Conservation (phyloP, 192 early-diverging fungal species). For the Paraglomus occultum region DNA sequence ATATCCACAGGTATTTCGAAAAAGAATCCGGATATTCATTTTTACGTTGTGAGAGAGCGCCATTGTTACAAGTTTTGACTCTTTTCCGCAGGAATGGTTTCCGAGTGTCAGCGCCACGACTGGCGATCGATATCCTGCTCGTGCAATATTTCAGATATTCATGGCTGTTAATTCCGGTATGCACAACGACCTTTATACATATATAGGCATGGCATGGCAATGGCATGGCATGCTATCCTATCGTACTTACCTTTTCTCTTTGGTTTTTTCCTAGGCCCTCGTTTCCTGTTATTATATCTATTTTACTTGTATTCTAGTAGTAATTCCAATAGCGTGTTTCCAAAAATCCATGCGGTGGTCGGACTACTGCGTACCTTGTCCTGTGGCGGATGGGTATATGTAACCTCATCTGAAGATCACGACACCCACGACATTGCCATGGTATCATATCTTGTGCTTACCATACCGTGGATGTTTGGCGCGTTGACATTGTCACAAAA, state of each 20-base stretch:
- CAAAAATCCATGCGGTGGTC: constrained; percentile 41
- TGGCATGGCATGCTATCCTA: too few species aligned
- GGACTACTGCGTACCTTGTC: constrained; percentile 66
- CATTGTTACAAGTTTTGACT: neutral
- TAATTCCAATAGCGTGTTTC: constrained; percentile 35
- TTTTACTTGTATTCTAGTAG: constrained; percentile 37
- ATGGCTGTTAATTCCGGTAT: constrained; percentile 70
- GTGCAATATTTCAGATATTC: constrained; percentile 74
- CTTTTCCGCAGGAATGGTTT: constrained; percentile 62
- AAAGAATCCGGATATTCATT: neutral
- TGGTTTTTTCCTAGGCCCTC: constrained; percentile 40
- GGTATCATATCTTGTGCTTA: constrained; percentile 74
- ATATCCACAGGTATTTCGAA: constrained; percentile 60
- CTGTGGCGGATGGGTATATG: constrained; percentile 82
- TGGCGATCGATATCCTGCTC: constrained; percentile 76
- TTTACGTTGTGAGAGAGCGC: too few species aligned
- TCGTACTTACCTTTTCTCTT: too few species aligned
- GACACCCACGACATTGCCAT: constrained; percentile 77
- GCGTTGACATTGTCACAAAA: constrained; percentile 51
- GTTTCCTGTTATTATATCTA: constrained; percentile 46
- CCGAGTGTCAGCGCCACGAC: constrained; percentile 80
- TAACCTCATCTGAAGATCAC: constrained; percentile 81
- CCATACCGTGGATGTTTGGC: constrained; percentile 71
- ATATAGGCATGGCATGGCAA: too few species aligned
- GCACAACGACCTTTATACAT: neutral